phyloP scores from a whole-genome alignment of 331 rosid species.

The Arachis monticola region DNA sequence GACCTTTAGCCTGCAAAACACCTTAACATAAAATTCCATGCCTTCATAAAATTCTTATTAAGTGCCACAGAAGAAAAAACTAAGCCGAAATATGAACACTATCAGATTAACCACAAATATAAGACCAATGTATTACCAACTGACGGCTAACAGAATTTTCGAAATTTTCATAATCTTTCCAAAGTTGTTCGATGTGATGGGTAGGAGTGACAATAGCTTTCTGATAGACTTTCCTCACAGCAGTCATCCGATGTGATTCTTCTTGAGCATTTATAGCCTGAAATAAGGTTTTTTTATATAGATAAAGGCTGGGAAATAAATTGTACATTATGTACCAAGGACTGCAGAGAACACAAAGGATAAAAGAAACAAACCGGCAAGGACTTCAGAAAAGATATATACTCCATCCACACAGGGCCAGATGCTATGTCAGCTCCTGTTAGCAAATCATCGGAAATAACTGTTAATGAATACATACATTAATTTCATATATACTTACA shows the following conservation, averaged over 20 bases:
- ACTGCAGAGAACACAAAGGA: conserved; percentile 13
- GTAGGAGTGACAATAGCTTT: conserved; percentile 92
- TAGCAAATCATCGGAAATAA: conserved; percentile 36
- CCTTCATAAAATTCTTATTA: conserved; percentile 10
- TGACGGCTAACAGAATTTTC: conserved; percentile 96
- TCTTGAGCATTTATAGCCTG: conserved; percentile 78
- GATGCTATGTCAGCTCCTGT: conserved; percentile 94
- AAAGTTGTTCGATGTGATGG: conserved; percentile 93
- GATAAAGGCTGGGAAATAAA: background rate
- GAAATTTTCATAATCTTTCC: conserved; percentile 93
- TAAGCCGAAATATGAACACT: background rate
- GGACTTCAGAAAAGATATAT: conserved; percentile 78
- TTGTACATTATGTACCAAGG: conserved; percentile 15
- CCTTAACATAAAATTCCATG: conserved; percentile 39
- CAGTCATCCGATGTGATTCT: conserved; percentile 89
- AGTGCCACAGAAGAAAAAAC: conserved; percentile 16
- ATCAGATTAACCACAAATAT: conserved; percentile 29
- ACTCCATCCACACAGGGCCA: conserved; percentile 98
- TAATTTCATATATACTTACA: too few species aligned
- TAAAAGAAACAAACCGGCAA: conserved; percentile 71
- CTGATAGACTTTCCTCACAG: conserved; percentile 81
- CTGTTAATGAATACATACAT: conserved; percentile 20
- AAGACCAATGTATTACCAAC: conserved; percentile 65
- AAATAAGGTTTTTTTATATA: background rate
- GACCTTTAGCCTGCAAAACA: conserved; percentile 86